phyloP scores from a whole-genome alignment of 768 basidiomycete genomes.

The Hygrophoropsis aurantiaca region DNA sequence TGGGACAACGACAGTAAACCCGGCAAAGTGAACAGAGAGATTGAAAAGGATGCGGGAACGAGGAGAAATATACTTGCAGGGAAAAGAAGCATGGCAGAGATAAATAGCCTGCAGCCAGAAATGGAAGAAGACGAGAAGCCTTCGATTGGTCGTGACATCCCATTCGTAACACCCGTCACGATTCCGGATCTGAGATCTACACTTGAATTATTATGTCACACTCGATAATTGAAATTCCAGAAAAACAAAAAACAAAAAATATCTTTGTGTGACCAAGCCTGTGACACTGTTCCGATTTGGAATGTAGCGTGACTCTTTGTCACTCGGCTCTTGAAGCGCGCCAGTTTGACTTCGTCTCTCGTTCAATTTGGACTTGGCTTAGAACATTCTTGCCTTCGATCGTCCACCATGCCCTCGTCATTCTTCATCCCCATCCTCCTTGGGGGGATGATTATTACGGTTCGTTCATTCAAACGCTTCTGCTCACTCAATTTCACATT shows the following conservation, averaged over 20 bases:
- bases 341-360: neutral
- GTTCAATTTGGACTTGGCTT: constrained; percentile 8
- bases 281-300: too few species aligned
- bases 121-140: constrained; percentile 32
- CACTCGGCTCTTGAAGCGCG: too few species aligned
- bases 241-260: too few species aligned
- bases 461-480: constrained; percentile 25
- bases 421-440: constrained; percentile 78
- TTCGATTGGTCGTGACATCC: too few species aligned
- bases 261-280: too few species aligned
- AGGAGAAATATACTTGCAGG: constrained; percentile 19
- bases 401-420: constrained; percentile 57
- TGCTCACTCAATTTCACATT: constrained; percentile 1
- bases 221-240: too few species aligned
- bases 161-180: neutral
- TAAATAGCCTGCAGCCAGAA: constrained; percentile 31
- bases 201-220: neutral
- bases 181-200: neutral
- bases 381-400: constrained; percentile 4
- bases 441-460: constrained; percentile 90
- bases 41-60: constrained; percentile 14
- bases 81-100: constrained; percentile 29
- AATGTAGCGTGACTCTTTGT: too few species aligned
- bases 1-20: constrained; percentile 12
- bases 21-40: constrained; percentile 14